phyloP scores from a whole-genome alignment of 768 basidiomycete species.

The Tricholoma matsutake region DNA sequence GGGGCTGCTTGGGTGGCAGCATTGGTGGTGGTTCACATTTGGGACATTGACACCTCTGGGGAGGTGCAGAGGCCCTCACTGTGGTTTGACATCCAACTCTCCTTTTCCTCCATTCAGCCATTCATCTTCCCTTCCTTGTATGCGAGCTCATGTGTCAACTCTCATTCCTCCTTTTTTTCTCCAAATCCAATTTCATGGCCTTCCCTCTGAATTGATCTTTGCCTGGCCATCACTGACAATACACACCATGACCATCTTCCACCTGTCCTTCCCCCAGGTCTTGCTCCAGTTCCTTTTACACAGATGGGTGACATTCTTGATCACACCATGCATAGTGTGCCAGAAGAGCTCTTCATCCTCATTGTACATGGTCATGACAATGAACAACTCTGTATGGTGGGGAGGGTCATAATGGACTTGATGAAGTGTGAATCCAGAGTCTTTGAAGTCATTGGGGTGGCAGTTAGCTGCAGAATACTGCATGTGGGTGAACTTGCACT shows the following conservation, averaged over 20 bases:
- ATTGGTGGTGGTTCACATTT: too few species aligned
- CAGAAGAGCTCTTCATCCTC: conserved; percentile 90
- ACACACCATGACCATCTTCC: conserved; percentile 97
- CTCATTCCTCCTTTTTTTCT: too few species aligned
- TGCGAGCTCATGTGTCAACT: too few species aligned
- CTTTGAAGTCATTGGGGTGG: conserved; percentile 90
- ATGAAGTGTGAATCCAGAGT: conserved; percentile 79
- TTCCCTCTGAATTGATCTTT: conserved; percentile 92
- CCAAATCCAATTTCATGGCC: too few species aligned
- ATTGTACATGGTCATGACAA: conserved; percentile 99
- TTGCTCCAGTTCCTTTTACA: conserved; percentile 83
- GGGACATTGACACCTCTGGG: too few species aligned
- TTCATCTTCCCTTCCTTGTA: too few species aligned
- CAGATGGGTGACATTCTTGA: conserved; percentile 89
- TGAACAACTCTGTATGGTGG: conserved; percentile 88
- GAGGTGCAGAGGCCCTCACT: conserved; percentile 76
- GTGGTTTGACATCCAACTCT: too few species aligned
- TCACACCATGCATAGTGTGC: conserved; percentile 92
- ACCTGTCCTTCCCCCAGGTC: conserved; percentile 96
- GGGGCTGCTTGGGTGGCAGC: conserved; percentile 89
- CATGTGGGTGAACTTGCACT: conserved; percentile 94
- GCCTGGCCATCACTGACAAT: conserved; percentile 84
- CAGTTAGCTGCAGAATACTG: conserved; percentile 94
- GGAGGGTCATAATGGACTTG: conserved; percentile 92
- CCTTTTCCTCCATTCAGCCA: too few species aligned